Base-by-base conservation (phyloP, 2,329 filamentous ascomycete species). In the Fusarium torreyae region DNA sequence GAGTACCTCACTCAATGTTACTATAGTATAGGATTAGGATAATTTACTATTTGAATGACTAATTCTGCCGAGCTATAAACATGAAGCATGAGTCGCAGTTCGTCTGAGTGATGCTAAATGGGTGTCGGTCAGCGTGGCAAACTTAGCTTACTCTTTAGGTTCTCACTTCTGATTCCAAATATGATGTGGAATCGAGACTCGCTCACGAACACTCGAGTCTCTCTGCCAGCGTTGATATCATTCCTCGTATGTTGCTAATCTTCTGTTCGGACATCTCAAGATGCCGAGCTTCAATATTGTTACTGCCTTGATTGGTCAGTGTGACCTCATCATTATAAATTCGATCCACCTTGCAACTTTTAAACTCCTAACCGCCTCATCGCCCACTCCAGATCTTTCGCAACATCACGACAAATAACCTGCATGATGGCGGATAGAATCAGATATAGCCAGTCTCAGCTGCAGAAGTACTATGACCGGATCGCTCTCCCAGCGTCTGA, bases 341-440 rank as follows among this genome's bases (percentile, higher is more conserved):
- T 10, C 7, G 39, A 18, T 59, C 51, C 57, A 57, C 57, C 33
- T 33, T 11, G 31, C 11, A 8, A 33, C 24, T 36, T 39, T 42
- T 22, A 8, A 26, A 18, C 15, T 24, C 18, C 24, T 26, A 42
- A 46, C 39, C 40, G 13, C 51, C 20, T 33, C 26, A 57, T 57
- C 15, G 34, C 40, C 24, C 44, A 45, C 46, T 26, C 28, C n/a
- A 17, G 17, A 20, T 17, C 38, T 9, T n/a, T 26, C 4, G n/a
- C 9, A 45, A 34, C 55, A n/a, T 26, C 18, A 34, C 4, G 13
- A 33, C 2, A 45, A 34, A 15, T 13, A 22, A 36, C 14, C n/a
- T 17, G 10, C 26, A 52, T 2, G 11, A 66, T 67, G 63, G 48
- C 39, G 24, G 63, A 66, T 31, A 42, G 63, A 49, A 17, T 43